Base-by-base conservation (phyloP, 2,329 filamentous ascomycete genomes). In the Knufia petricola region DNA sequence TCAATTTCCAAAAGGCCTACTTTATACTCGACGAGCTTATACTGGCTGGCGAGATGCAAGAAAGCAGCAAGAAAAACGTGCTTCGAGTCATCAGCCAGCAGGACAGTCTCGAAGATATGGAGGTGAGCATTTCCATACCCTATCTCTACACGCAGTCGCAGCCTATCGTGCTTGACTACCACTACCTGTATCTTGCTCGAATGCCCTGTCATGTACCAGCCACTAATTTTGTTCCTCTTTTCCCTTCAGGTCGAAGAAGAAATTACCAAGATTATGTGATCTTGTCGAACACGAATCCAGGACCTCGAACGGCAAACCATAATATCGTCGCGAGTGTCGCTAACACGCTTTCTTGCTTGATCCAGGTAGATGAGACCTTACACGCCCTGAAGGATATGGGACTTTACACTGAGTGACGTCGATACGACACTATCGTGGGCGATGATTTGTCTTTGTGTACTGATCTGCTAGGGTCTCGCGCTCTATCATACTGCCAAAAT, bases 1-100 rank as follows among this genome's bases (percentile, higher is more conserved):
- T 98, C 79, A 96, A 95, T 66, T 98, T 98, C 68, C 94, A 95
- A 60, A 98, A 98, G 70, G 92, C 92, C 52, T 98, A 98, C 70
- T 98, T 96, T 70, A 98, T 98, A 59, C 80, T 98, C 40, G 92
- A 98, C 66, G 92, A 98, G 71, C 78, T 98, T 53, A 75, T 98
- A 57, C 76, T 98, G 58, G 92, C 92, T 4, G 92, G 92, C 52
- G 92, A 98, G 69, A 81, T 98, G 71, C 92, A 98, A 69, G 92
- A 98, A 72, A 96, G 88, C 69, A 96, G 90, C 69, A 98, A 96
- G 74, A 98, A 98, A 81, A 96, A 96, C 63, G 88, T 98, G 34
- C 71, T 98, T 55, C 77, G 92, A 54, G 95, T 90, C 63, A 98
- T 98, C 64, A 86, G 87, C 50, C 92, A 96, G 64, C 90, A 98